Evolutionary conservation across 2,329 filamentous ascomycete species (phyloP), one percentile per base, ranked within the genome.

Genomic region (Septoria linicola): DNA sequence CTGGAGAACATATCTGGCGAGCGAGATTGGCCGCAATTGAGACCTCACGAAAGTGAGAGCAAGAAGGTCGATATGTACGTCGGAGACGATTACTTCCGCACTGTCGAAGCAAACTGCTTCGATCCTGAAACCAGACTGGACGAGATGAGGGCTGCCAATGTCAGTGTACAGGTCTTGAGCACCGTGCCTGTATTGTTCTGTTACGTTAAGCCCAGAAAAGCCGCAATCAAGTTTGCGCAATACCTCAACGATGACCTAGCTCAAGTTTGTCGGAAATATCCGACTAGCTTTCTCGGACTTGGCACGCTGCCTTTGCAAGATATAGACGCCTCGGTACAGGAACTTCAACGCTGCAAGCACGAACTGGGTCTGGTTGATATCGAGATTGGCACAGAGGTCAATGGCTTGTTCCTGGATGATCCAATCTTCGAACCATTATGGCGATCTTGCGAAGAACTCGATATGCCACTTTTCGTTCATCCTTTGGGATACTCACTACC

Each of bases 391-490:
- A 54, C 51, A 14, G 47, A 47, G 3, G 19, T 54, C 34, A 41
- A 41, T 17, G 51, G 47, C 2, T 10, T 35, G 20, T 36, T 49
- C 14, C 34, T 54, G 14, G 51, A 54, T 23, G 41, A 54, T n/a
- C 19, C 19, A 23, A 11, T 17, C 11, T 37, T 49, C 11, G 36
- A 49, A 17, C 51, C 51, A 8, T 17, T 54, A 11, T 54, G 51
- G 51, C 32, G 41, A 31, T 32, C 51, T 4, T 54, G 51, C 25
- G 45, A 41, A 35, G 45, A 49, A 11, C 35, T 54, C 10, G 41
- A 54, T 17, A 54, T 54, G 51, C 51, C 51, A 14, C n/a, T 54
- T 6, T 49, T 54, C 34, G 46, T 54, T 20, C 51, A 53, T 30
- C 51, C 51, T 17, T 35, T 53, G 6, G 51, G 51, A 34, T 49